Base-by-base conservation (phyloP, 768 basidiomycete genomes). In the Tylopilus sp. region DNA sequence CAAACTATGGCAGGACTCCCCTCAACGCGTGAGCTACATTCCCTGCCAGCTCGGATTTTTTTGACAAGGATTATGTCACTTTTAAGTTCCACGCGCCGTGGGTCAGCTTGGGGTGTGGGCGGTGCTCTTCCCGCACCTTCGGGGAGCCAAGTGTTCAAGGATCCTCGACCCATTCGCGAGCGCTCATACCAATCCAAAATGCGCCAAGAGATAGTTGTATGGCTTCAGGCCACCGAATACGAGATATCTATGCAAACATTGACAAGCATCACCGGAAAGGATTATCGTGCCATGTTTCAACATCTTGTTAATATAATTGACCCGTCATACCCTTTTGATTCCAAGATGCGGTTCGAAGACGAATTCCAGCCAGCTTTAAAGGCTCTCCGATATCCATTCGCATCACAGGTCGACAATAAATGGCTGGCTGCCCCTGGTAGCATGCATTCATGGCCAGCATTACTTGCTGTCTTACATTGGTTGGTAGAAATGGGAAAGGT, bases 381-480 rank as follows among this genome's bases (percentile, higher is more conserved):
- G 64, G 80, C 85, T 6, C 68, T 91, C 33, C 77, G 79, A 56
- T 99, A 98, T 69, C 95, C 97, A 0, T 89, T 84, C 52, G 77
- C 83, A 4, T 78, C 85, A 45, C 78, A 81, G 51, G 79, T 98
- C 17, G 90, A 92, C 58, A 83, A 85, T 46, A 94, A 90, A 57
- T 91, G 90, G 79, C 70, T 98, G 5, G 86, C 86, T 8, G 86
- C 94, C 2, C 89, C 93, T 0, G 95, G 91, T 0, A 87, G 85
- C 48, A 86, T 88, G 75, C 88, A 91, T 69, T 85, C 87, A n/a
- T 98, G 95, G 97, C 91, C 92, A 0, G 75, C 82, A 20, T 70
- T 97, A 22, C 75, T 98, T 15, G 95, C 89, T 20, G 88, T 90
- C 62, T 66, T 98, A 30, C 88, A 95, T 69, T 99, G 97, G 97